Conservation (phyloP, 1,284 basidiomycete genomes). For the Pyrrhoderma noxium region DNA sequence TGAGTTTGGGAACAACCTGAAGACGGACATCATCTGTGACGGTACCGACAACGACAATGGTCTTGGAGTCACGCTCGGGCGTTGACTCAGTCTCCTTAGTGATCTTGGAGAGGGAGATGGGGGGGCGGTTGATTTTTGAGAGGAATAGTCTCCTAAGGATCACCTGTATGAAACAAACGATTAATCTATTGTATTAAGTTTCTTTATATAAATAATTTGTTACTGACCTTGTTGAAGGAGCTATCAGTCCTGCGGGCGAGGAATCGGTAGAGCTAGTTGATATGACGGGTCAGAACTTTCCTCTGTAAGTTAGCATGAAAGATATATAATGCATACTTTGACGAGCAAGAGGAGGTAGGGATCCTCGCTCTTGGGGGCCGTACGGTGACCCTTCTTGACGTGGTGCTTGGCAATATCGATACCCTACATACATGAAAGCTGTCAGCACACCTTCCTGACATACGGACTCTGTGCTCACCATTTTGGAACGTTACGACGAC, state of each 20-base stretch:
- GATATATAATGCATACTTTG: conserved; percentile 59
- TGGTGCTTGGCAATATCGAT: conserved; percentile 97
- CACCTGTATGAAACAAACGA: conserved; percentile 43
- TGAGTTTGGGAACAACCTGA: conserved; percentile 82
- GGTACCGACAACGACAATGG: conserved; percentile 86
- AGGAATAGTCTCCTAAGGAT: conserved; percentile 96
- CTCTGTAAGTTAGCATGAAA: neutral
- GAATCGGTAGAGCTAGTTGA: conserved; percentile 90
- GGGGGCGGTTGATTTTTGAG: conserved; percentile 96
- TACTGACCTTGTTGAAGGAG: conserved; percentile 86
- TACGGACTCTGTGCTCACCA: conserved; percentile 53
- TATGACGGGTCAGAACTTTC: conserved; percentile 1
- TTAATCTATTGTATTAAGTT: conserved; percentile 14
- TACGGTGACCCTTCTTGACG: conserved; percentile 96
- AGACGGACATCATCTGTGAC: conserved; percentile 97
- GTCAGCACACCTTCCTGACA: too few species aligned
- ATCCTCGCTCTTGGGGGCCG: conserved; percentile 97
- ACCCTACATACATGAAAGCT: conserved; percentile 52
- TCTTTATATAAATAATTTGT: neutral
- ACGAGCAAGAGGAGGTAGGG: conserved; percentile 97
- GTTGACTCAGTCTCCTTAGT: conserved; percentile 71
- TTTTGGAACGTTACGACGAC: conserved; percentile 35
- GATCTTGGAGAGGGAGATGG: conserved; percentile 89
- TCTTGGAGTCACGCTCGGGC: conserved; percentile 71
- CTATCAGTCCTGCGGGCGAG: conserved; percentile 95